Conservation (phyloP, 441 rosid genomes). For the Pelargonium australe region DNA sequence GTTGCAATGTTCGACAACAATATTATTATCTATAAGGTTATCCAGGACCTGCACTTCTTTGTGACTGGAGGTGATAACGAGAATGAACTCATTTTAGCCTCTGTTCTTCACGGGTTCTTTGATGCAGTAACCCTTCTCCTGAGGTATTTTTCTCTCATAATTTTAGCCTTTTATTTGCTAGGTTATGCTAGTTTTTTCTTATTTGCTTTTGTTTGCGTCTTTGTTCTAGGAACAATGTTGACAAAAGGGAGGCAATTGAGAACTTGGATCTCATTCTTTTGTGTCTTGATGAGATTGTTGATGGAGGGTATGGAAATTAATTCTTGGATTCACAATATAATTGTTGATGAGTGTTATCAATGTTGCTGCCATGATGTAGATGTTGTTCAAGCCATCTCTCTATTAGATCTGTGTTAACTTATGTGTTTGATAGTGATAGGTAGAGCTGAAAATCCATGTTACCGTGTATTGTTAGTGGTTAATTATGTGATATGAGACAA, state of each 20-base stretch:
- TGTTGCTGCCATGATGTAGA: too few species aligned
- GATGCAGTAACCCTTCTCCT: conserved; percentile 73
- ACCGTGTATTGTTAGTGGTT: too few species aligned
- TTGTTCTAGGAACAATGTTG: conserved; percentile 59
- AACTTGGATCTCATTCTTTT: conserved; percentile 76
- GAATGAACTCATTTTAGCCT: conserved; percentile 77
- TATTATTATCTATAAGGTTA: conserved; percentile 47
- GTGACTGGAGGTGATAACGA: conserved; percentile 66
- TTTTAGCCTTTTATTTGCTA: background rate
- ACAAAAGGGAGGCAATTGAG: conserved; percentile 85
- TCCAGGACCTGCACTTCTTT: conserved; percentile 64
- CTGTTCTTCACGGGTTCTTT: conserved; percentile 82
- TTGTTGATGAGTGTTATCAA: too few species aligned
- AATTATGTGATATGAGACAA: too few species aligned
- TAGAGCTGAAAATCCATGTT: too few species aligned
- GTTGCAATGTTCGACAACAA: conserved; percentile 50
- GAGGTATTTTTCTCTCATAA: conserved; percentile 38
- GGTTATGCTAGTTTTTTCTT: conserved; percentile 7
- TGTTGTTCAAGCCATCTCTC: too few species aligned
- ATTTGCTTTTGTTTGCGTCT: conserved; percentile 11
- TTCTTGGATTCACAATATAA: background rate
- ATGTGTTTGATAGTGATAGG: too few species aligned
- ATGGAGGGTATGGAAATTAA: conserved; percentile 55
- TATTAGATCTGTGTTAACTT: too few species aligned
- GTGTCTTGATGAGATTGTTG: conserved; percentile 89